A percentile compares a stretch with the other conserved stretches of the same genome.
Conservation (phyloP, 106 monocot genomes). For the Apostasia ramifera region DNA sequence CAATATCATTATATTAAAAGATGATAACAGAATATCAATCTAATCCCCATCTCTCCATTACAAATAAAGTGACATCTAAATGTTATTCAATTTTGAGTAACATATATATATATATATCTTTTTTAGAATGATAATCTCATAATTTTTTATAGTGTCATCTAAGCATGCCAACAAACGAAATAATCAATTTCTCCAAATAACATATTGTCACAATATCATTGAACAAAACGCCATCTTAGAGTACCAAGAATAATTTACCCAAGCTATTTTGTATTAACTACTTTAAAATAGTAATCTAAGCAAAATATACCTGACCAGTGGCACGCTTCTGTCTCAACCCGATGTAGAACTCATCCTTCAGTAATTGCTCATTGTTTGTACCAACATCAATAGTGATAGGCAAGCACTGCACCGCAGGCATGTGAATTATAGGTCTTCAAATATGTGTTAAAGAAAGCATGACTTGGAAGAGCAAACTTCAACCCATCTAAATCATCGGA, state of each 20-base stretch:
- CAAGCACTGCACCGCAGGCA: constrained; percentile 40
- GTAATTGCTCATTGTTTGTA: constrained; percentile 60
- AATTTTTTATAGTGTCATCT: too few relatives aligned
- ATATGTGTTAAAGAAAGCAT: not conserved
- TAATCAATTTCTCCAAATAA: too few relatives aligned
- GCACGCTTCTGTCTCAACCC: constrained; percentile 69
- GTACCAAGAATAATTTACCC: not conserved
- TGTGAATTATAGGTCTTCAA: not conserved
- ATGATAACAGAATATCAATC: too few relatives aligned
- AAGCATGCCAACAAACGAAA: too few relatives aligned
- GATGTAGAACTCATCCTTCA: constrained; percentile 83
- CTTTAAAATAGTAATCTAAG: constrained; percentile 4
- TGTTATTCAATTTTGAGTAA: too few relatives aligned
- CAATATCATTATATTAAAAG: too few relatives aligned
- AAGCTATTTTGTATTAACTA: not conserved
- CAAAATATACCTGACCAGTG: constrained; percentile 51
- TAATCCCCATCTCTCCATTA: too few relatives aligned
- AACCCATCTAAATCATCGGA: not conserved
- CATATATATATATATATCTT: too few relatives aligned
- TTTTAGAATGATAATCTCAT: too few relatives aligned
- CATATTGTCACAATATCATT: too few relatives aligned
- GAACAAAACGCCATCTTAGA: too few relatives aligned
- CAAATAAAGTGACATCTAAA: too few relatives aligned
- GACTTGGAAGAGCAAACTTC: not conserved
- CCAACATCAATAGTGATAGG: constrained; percentile 82